Percentiles rank a stretch among this genome's conserved stretches.
Evolutionary conservation across 2,329 filamentous ascomycete genomes (phyloP).

Genomic region (Beauveria scarabaeidicola): DNA sequence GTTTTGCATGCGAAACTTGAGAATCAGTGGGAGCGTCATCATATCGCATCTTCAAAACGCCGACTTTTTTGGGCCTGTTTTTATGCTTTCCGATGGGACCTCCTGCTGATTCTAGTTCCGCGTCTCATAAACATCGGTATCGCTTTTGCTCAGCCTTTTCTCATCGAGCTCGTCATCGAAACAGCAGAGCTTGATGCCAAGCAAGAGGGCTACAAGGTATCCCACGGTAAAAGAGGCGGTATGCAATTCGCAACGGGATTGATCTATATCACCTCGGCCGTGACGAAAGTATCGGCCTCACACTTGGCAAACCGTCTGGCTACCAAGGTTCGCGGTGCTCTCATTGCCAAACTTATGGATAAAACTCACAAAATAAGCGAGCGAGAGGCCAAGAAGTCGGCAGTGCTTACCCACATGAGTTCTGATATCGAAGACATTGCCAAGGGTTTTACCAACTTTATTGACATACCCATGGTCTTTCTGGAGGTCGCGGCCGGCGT

Average conservation of each 20-base stretch:
- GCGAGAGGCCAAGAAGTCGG: constrained; percentile 20
- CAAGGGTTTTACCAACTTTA: background rate
- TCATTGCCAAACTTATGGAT: constrained; percentile 38
- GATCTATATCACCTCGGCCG: background rate
- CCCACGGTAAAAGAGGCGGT: background rate
- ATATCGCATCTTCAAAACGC: background rate
- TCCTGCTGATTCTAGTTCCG: background rate
- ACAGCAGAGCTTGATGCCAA: background rate
- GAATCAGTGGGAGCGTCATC: background rate
- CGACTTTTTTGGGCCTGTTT: background rate
- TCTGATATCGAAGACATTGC: background rate
- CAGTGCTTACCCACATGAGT: constrained; percentile 8
- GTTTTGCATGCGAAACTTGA: background rate
- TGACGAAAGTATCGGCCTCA: background rate
- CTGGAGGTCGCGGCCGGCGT: background rate
- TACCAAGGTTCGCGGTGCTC: constrained; percentile 22
- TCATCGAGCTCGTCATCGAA: background rate
- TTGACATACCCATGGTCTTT: background rate
- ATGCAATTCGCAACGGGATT: background rate
- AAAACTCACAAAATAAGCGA: constrained; percentile 29
- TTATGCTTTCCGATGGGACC: background rate
- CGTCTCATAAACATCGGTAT: background rate
- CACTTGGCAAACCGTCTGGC: constrained; percentile 17
- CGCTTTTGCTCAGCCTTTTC: background rate
- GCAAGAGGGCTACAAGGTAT: background rate